Conservation (phyloP, 2,329 filamentous ascomycete species). For the Knufia fluminis region DNA sequence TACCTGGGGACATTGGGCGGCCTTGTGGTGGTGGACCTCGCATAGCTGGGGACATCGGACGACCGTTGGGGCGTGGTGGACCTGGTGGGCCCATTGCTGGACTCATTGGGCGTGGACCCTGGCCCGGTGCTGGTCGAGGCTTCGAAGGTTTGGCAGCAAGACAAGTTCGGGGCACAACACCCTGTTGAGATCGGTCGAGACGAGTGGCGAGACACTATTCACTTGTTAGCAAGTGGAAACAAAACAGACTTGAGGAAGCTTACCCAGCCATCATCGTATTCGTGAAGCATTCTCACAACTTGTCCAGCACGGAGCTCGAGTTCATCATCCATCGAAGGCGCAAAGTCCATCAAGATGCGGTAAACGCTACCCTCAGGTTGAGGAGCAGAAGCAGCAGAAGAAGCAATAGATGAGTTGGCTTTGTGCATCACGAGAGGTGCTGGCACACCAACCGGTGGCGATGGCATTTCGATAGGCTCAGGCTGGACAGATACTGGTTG, state of each 20-base stretch:
- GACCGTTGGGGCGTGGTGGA: conserved; percentile 29
- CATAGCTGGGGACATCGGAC: conserved; percentile 22
- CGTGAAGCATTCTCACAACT: conserved; percentile 79
- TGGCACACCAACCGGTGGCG: neutral
- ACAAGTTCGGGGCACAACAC: conserved; percentile 88
- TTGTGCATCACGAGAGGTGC: conserved; percentile 1
- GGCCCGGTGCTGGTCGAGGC: conserved; percentile 52
- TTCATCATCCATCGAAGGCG: conserved; percentile 86
- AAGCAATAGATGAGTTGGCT: conserved; percentile 23
- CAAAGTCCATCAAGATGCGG: conserved; percentile 89
- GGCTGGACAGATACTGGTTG: neutral
- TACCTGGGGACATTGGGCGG: conserved; percentile 27
- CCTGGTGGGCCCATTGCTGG: conserved; percentile 26
- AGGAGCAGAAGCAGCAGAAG: conserved; percentile 45
- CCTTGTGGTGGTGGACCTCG: conserved; percentile 26
- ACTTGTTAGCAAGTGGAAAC: conserved; percentile 29
- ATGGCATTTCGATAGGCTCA: conserved; percentile 6
- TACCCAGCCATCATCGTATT: conserved; percentile 98
- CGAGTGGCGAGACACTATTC: conserved; percentile 75
- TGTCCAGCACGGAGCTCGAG: conserved; percentile 71
- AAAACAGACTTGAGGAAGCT: conserved; percentile 32
- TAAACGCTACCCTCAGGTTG: conserved; percentile 66
- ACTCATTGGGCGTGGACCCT: conserved; percentile 25
- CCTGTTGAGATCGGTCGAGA: conserved; percentile 82
- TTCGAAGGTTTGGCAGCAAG: conserved; percentile 87